Conservation (phyloP, 2,329 filamentous ascomycete genomes). For the Pseudogymnoascus sp. region DNA sequence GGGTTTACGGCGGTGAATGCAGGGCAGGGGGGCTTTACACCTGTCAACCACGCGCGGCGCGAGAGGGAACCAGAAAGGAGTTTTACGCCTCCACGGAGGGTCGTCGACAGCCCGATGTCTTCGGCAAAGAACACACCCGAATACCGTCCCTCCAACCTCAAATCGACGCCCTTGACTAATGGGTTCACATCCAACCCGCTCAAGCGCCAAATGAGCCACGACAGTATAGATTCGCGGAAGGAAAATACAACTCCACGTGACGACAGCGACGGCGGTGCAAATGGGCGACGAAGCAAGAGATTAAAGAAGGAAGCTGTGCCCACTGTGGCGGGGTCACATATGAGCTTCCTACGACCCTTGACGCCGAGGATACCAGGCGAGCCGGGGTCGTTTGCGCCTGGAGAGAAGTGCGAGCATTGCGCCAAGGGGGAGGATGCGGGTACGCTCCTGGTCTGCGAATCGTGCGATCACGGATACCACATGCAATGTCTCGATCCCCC, state of each 20-base stretch:
- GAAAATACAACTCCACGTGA: slow-evolving; percentile 25
- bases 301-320: slow-evolving; percentile 75
- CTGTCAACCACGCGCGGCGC: slow-evolving; percentile 41
- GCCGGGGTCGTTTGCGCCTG: slow-evolving; percentile 30
- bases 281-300: slow-evolving; percentile 78
- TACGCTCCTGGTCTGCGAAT: slow-evolving; percentile 74
- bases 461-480: slow-evolving; percentile 84
- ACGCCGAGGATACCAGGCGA: slow-evolving; percentile 57
- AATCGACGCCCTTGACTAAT: slow-evolving; percentile 43
- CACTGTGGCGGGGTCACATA: slow-evolving; percentile 90
- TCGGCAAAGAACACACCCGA: slow-evolving; percentile 59
- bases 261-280: slow-evolving; percentile 46
- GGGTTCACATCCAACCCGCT: slow-evolving; percentile 45
- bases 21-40: slow-evolving; percentile 43
- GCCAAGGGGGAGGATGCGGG: slow-evolving; percentile 65
- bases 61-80: slow-evolving; percentile 43
- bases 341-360: slow-evolving; percentile 84
- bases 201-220: slow-evolving; percentile 67
- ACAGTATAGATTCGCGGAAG: slow-evolving; percentile 32
- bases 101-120: slow-evolving; percentile 53
- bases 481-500: slow-evolving; percentile 83
- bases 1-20: slow-evolving; percentile 61
- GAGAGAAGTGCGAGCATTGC: slow-evolving; percentile 77
- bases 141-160: slow-evolving; percentile 45
- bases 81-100: slow-evolving; percentile 41